These are phyloP conservation scores for Stachybotrys elegans DNA, from an alignment of 2,329 filamentous ascomycete genomes.

Conservation along the genomic window DNA sequence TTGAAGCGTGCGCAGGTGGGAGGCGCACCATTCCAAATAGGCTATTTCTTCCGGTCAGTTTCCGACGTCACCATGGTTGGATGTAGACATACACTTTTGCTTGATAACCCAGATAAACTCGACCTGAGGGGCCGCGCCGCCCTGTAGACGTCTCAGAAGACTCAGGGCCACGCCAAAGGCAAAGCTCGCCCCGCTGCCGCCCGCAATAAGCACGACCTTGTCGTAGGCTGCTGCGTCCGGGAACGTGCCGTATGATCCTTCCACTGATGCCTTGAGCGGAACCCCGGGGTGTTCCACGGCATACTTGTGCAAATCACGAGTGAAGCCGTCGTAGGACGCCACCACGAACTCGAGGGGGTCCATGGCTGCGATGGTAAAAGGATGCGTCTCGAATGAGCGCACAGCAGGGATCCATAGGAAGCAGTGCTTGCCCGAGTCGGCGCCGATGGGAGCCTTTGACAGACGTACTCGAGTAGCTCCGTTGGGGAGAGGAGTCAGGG, in stretches of 20 bases:
- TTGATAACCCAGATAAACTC: slow-evolving; percentile 37
- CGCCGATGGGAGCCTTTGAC: slow-evolving; percentile 39
- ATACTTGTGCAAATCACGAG: slow-evolving; percentile 46
- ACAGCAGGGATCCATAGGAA: slow-evolving; percentile 60
- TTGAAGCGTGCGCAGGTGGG: slow-evolving; percentile 26
- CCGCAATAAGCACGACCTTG: slow-evolving; percentile 54
- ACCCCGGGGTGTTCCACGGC: slow-evolving; percentile 44
- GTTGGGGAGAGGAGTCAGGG: slow-evolving; percentile 46
- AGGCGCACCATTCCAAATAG: slow-evolving; percentile 30
- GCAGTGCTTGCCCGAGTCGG: slow-evolving; percentile 53
- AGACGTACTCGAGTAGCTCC: slow-evolving; percentile 52
- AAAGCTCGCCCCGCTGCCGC: slow-evolving; percentile 58
- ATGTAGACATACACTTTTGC: slow-evolving; percentile 24
- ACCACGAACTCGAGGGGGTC: slow-evolving; percentile 54
- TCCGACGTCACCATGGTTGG: neutral
- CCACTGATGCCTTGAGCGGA: slow-evolving; percentile 44
- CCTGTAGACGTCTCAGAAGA: slow-evolving; percentile 23
- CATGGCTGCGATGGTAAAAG: slow-evolving; percentile 54
- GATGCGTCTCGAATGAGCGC: slow-evolving; percentile 53
- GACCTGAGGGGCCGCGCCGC: slow-evolving; percentile 18
- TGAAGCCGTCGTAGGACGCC: slow-evolving; percentile 55
- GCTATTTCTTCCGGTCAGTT: slow-evolving; percentile 17
- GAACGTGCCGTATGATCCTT: slow-evolving; percentile 54
- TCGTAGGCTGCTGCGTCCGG: slow-evolving; percentile 48
- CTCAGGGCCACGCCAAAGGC: slow-evolving; percentile 34